A percentile compares a stretch with the other conserved stretches of the same genome.
phyloP scores from a whole-genome alignment of 2,329 filamentous ascomycete species.

The Didymella arachidicola region DNA sequence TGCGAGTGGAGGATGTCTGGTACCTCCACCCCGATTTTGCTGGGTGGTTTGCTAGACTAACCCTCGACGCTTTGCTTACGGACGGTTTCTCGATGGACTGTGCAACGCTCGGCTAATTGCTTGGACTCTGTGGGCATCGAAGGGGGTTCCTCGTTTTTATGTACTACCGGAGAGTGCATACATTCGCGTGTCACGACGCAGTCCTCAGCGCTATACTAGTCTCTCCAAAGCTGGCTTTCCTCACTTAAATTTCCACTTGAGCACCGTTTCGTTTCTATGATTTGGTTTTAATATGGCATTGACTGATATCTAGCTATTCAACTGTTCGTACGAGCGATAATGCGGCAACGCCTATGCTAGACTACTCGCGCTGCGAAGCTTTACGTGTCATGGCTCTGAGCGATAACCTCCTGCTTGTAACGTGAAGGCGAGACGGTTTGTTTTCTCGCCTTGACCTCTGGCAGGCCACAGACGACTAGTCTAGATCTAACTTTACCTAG shows the following conservation, averaged over 20 bases:
- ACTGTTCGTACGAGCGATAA: no score
- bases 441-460: no score
- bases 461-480: no score
- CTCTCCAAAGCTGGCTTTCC: conserved; percentile 27
- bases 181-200: conserved; percentile 7
- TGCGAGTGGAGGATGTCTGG: conserved; percentile 27
- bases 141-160: conserved; percentile 17
- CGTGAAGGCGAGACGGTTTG: no score
- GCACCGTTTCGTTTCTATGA: conserved; percentile 31
- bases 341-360: no score
- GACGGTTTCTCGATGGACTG: conserved; percentile 7
- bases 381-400: no score
- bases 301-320: not conserved
- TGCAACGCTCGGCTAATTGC: conserved; percentile 19
- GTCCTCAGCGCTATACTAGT: conserved; percentile 37
- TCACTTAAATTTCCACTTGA: conserved; percentile 30
- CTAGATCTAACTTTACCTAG: no score
- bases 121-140: conserved; percentile 34
- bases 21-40: conserved; percentile 5
- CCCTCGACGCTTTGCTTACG: conserved; percentile 15
- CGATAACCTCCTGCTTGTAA: no score
- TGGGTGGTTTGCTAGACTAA: conserved; percentile 14
- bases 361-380: no score
- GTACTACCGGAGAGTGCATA: conserved; percentile 6
- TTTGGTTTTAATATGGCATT: conserved; percentile 14